A percentile compares a stretch with the other conserved stretches of the same genome.
phyloP scores from a whole-genome alignment of 176 grass and related monocot genomes.

The Aegilops longissima region DNA sequence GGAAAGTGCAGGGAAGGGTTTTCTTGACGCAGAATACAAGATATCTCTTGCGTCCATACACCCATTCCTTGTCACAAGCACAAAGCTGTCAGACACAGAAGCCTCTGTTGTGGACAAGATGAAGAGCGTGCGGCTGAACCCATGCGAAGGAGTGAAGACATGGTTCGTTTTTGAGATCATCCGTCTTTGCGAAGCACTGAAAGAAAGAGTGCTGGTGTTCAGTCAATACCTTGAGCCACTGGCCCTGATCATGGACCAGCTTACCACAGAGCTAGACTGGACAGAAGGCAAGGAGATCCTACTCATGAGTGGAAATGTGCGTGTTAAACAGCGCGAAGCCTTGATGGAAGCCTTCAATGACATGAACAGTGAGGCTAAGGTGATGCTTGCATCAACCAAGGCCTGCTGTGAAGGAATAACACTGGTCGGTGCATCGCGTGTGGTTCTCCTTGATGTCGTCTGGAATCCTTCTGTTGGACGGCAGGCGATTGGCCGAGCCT shows the following conservation, averaged over 20 bases:
- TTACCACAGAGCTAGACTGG: slow-evolving; percentile 51
- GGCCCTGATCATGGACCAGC: slow-evolving; percentile 63
- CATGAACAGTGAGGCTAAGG: slow-evolving; percentile 30
- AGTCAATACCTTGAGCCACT: slow-evolving; percentile 69
- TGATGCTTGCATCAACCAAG: slow-evolving; percentile 65
- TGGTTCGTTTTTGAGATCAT: slow-evolving; percentile 65
- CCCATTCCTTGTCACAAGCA: slow-evolving; percentile 45
- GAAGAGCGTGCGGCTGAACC: slow-evolving; percentile 34
- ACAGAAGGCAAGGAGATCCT: slow-evolving; percentile 62
- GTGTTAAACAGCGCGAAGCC: slow-evolving; percentile 28
- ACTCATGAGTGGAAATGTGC: slow-evolving; percentile 51
- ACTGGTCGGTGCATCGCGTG: slow-evolving; percentile 67
- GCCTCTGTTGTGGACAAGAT: slow-evolving; percentile 43
- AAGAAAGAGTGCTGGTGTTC: slow-evolving; percentile 71
- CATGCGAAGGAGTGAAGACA: slow-evolving; percentile 64
- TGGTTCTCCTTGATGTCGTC: slow-evolving; percentile 80
- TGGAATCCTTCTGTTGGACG: slow-evolving; percentile 77
- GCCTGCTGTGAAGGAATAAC: slow-evolving; percentile 47
- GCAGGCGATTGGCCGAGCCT: slow-evolving; percentile 83
- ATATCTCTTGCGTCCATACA: slow-evolving; percentile 65
- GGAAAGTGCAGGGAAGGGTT: slow-evolving; percentile 24
- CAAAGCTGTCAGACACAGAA: slow-evolving; percentile 51
- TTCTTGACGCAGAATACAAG: slow-evolving; percentile 71
- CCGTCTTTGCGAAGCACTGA: slow-evolving; percentile 33
- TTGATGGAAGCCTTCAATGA: slow-evolving; percentile 56